Evolutionary conservation across 805 yeast species (phyloP).

Genomic region (Wickerhamomyces queroliae): DNA sequence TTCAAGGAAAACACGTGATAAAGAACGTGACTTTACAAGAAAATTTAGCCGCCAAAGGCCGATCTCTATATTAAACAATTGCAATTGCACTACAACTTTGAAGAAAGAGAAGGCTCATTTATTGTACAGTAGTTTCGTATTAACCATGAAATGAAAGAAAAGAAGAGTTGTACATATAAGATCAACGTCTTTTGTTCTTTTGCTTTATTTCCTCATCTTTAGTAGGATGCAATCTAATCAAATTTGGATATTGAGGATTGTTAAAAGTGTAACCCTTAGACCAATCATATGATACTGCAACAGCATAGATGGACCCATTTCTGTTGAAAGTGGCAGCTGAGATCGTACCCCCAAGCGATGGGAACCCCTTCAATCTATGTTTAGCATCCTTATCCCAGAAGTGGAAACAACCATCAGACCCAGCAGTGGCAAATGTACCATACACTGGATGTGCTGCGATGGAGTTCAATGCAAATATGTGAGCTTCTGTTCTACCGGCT

Average conservation of each 20-base stretch:
- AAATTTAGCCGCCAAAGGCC: too few relatives aligned
- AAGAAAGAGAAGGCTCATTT: background rate
- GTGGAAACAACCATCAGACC: slow-evolving; percentile 89
- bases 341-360: slow-evolving; percentile 60
- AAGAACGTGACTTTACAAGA: too few relatives aligned
- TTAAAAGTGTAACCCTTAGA: slow-evolving; percentile 80
- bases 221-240: slow-evolving; percentile 76
- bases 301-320: slow-evolving; percentile 80
- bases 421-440: slow-evolving; percentile 92
- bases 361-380: slow-evolving; percentile 79
- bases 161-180: background rate
- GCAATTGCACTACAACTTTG: too few relatives aligned
- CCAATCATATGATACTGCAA: slow-evolving; percentile 95
- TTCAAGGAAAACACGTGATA: too few relatives aligned
- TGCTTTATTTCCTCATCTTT: slow-evolving; percentile 80
- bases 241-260: slow-evolving; percentile 67
- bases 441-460: slow-evolving; percentile 82
- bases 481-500: slow-evolving; percentile 47
- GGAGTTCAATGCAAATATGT: slow-evolving; percentile 73
- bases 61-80: too few relatives aligned
- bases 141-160: background rate
- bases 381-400: slow-evolving; percentile 95
- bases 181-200: slow-evolving; percentile 29
- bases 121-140: background rate
- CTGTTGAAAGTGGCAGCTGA: slow-evolving; percentile 78